Evolutionary conservation across 495 filamentous ascomycete genomes (phyloP).

Genomic region (Penicillium daleae): DNA sequence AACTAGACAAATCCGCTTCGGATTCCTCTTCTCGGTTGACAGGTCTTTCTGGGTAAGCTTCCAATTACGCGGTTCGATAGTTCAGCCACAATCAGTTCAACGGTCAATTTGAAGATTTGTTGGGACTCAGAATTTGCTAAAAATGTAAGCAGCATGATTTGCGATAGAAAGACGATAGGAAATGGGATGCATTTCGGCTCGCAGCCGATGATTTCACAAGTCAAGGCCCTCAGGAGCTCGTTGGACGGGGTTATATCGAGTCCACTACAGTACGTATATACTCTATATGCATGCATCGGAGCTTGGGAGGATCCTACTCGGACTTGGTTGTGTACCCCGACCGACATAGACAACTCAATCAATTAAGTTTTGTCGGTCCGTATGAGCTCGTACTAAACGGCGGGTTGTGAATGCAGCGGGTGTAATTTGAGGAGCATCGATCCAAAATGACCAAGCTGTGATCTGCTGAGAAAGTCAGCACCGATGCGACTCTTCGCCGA

Average conservation of each 20-base stretch:
- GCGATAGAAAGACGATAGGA: too few species aligned
- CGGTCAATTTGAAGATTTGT: background rate
- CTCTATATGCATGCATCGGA: background rate
- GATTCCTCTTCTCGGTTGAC: too few species aligned
- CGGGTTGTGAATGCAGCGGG: background rate
- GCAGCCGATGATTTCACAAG: background rate
- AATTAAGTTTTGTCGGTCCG: background rate
- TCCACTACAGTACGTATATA: background rate
- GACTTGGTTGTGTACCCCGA: constrained; percentile 4
- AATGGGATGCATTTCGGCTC: background rate
- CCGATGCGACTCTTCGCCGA: background rate
- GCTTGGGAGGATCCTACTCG: background rate
- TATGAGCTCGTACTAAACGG: background rate
- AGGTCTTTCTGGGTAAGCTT: too few species aligned
- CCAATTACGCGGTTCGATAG: too few species aligned
- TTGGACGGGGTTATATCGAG: background rate
- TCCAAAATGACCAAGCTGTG: background rate
- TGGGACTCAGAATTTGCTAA: background rate
- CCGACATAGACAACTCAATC: background rate
- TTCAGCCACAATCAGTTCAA: too few species aligned
- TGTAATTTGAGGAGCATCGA: background rate
- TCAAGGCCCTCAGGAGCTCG: background rate
- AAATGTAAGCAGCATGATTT: too few species aligned
- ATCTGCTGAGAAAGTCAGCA: background rate
- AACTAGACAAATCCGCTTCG: too few species aligned